Base-by-base conservation (phyloP, 257 asterid genomes). In the Coffea canephora region DNA sequence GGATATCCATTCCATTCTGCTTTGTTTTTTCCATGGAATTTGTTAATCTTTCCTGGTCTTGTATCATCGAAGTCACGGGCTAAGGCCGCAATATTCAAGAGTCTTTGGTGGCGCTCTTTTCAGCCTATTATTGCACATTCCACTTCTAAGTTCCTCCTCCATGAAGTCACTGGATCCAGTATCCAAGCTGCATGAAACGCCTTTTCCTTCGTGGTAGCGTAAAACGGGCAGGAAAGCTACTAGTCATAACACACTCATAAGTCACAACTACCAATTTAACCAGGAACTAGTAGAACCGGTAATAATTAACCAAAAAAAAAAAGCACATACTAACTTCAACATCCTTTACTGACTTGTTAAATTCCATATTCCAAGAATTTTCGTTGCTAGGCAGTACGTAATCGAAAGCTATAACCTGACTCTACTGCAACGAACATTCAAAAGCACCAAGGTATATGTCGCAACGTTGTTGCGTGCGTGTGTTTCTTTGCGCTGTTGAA, bases 21-120 rank as follows among this genome's bases (percentile, higher is more conserved):
- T 25, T 34, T 19, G 15, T 74, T 52, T 21, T 74, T 52, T 21
- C 52, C 34, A 55, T 74, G 78, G 78, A 74, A 74, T 6, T 27
- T 46, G 31, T 21, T 27, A n/a, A 54, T 34, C 14, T 12, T 75
- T 75, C 23, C 55, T 54, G 4, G 68, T 74, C 68, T 9, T 55
- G 7, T 5, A 57, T 39, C 39, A 57, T 75, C 78, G 39, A 36
- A 57, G 69, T 75, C 78, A 18, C 57, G 69, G 78, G 69, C 69
- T 31, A 27, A 21, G 23, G 54, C 3, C 49, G 15, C 16, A 14
- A 36, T 15, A 13, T 68, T 36, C 72, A 68, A 68, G 1, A 4
- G 45, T 34, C 39, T 5, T 14, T 34, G 71, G 25, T 34, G 71
- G 25, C 15, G 72, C 18, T 36, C 13, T 68, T 68, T 6, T 18